These are phyloP conservation scores for Rhodosporidiobolus odoratus DNA, from an alignment of 768 basidiomycete genomes.

Conservation along the genomic window DNA sequence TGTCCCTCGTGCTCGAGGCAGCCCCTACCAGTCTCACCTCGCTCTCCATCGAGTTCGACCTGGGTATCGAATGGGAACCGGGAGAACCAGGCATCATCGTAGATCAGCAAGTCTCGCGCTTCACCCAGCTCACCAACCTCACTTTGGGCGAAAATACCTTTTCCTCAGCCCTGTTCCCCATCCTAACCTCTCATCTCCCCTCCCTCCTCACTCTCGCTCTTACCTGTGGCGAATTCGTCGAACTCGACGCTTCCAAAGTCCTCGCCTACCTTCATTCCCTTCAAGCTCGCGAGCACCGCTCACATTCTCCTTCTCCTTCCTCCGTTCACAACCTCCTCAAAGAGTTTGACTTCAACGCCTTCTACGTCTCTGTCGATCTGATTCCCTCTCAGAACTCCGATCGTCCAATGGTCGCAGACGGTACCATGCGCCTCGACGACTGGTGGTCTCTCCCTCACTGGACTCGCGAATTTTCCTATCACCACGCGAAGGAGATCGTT, in stretches of 20 bases:
- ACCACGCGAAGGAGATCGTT: constrained; percentile 2
- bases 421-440: neutral
- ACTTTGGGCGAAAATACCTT: neutral
- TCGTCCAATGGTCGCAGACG: neutral
- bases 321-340: no score
- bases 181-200: neutral
- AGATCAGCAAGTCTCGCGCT: neutral
- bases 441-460: neutral
- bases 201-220: neutral
- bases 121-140: neutral
- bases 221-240: neutral
- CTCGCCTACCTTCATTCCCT: neutral
- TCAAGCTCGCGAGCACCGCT: neutral
- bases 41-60: neutral
- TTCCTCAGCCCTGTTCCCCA: neutral
- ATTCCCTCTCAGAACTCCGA: neutral
- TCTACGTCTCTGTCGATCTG: neutral
- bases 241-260: neutral
- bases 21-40: neutral
- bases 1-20: neutral
- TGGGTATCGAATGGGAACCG: neutral
- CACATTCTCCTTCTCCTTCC: neutral
- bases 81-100: neutral
- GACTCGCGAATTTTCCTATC: neutral
- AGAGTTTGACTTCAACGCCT: neutral